A percentile compares a stretch with the other conserved stretches of the same genome.
Evolutionary conservation across 2,329 filamentous ascomycete species (phyloP).

Genomic region (Leptographium wingfieldii): DNA sequence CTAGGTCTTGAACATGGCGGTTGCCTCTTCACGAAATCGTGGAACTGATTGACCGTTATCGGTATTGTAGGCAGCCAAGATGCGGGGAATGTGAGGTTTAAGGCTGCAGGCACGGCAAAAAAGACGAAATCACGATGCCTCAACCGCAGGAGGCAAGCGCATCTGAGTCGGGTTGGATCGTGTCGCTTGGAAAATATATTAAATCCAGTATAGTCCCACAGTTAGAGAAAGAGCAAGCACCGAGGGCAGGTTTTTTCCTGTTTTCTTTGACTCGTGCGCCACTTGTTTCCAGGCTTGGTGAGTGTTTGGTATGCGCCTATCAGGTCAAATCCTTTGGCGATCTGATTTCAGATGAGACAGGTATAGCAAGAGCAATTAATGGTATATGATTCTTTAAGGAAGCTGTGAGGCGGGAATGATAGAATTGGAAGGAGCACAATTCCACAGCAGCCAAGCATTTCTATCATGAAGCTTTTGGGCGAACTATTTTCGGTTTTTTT

Average conservation of each 20-base stretch:
- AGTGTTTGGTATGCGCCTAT: background rate
- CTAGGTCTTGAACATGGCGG: slow-evolving; percentile 17
- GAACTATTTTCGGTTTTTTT: no score
- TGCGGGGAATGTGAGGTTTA: background rate
- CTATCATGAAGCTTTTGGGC: no score
- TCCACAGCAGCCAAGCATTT: no score
- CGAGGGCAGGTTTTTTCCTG: no score
- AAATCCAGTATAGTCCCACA: no score
- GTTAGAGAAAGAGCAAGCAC: background rate
- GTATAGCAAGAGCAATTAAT: background rate
- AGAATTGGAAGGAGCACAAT: background rate
- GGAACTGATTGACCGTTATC: background rate
- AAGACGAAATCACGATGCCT: background rate
- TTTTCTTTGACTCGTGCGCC: background rate
- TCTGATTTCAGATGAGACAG: background rate
- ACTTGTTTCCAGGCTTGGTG: background rate
- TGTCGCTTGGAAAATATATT: no score
- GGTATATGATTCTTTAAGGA: background rate
- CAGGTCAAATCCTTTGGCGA: no score
- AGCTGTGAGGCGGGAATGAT: background rate
- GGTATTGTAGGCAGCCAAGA: background rate
- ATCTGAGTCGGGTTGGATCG: background rate
- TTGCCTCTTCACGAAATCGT: slow-evolving; percentile 10
- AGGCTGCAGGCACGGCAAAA: background rate
- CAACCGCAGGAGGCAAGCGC: background rate